Evolutionary conservation across 345 rosid species (phyloP).

Genomic region (Syzygium grande): DNA sequence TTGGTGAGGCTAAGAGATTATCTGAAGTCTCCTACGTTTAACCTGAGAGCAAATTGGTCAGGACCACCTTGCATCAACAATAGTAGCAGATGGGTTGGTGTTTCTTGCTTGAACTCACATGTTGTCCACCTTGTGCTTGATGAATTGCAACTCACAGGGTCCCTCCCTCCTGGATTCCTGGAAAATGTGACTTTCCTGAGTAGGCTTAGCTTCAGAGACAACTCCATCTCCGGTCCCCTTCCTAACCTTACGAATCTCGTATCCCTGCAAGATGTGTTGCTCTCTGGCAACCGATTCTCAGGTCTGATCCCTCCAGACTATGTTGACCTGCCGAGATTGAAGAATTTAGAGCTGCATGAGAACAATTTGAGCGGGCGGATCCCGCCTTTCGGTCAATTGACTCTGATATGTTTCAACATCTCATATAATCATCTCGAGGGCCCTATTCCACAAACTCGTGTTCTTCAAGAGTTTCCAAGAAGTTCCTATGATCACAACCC

Average conservation of each 20-base stretch:
- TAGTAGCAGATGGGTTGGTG: conserved; percentile 35
- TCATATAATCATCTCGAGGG: conserved; percentile 40
- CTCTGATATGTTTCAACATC: conserved; percentile 29
- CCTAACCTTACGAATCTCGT: conserved; percentile 27
- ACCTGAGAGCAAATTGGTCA: conserved; percentile 33
- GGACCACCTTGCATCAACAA: conserved; percentile 39
- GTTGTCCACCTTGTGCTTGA: conserved; percentile 36
- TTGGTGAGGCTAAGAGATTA: conserved; percentile 35
- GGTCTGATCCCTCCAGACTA: conserved; percentile 28
- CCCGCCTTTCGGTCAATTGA: conserved; percentile 34
- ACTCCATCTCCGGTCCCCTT: conserved; percentile 25
- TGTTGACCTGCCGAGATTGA: conserved; percentile 16
- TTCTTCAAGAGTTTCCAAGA: conserved; percentile 21
- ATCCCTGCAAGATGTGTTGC: conserved; percentile 14
- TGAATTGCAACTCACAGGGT: conserved; percentile 29
- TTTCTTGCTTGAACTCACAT: conserved; percentile 30
- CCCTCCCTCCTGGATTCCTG: conserved; percentile 30
- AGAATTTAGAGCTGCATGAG: conserved; percentile 28
- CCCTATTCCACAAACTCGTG: conserved; percentile 25
- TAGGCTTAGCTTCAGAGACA: conserved; percentile 32
- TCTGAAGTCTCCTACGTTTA: conserved; percentile 7
- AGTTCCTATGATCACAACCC: conserved; percentile 31
- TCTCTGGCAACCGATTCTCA: conserved; percentile 33
- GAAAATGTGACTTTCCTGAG: conserved; percentile 28
- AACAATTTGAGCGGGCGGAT: conserved; percentile 30